Percentiles rank a stretch among this genome's conserved stretches.
Evolutionary conservation across 2,329 filamentous ascomycete species (phyloP).

Genomic region (Colletotrichum cuscutae): DNA sequence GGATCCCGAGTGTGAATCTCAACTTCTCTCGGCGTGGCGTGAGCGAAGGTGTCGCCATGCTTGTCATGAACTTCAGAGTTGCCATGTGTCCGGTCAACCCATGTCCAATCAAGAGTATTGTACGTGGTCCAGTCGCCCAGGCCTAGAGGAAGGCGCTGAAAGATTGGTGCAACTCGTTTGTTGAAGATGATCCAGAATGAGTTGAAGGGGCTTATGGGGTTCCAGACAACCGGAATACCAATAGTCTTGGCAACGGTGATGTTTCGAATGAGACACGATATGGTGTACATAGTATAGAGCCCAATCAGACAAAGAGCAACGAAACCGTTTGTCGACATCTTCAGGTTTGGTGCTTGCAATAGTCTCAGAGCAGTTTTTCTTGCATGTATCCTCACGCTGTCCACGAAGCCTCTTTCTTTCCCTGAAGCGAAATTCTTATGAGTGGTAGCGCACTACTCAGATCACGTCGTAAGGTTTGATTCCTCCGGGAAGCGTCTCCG

Average conservation of each 20-base stretch:
- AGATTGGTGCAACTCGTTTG: not conserved
- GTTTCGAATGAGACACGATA: not conserved
- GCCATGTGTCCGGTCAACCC: conserved; percentile 2
- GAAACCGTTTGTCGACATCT: not conserved
- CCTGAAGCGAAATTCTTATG: not conserved
- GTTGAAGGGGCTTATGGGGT: conserved; percentile 6
- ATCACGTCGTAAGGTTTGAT: not conserved
- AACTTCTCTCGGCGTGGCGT: conserved; percentile 1
- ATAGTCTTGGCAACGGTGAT: not conserved
- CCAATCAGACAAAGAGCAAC: not conserved
- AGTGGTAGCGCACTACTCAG: not conserved
- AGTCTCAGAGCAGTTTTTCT: not conserved
- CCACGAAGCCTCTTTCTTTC: not conserved
- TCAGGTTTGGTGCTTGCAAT: not conserved
- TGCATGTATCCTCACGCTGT: too few relatives aligned
- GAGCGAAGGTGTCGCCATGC: conserved; percentile 1
- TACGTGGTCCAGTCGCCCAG: not conserved
- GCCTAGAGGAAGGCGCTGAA: not conserved
- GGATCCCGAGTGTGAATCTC: conserved; percentile 7
- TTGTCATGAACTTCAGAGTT: not conserved
- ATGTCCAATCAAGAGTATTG: conserved; percentile 5
- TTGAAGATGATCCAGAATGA: conserved; percentile 9
- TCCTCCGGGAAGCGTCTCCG: not conserved
- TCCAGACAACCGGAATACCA: conserved; percentile 12
- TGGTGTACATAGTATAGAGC: not conserved